Evolutionary conservation across 768 basidiomycete species (phyloP).

Genomic region (Panaeolus cyanescens): DNA sequence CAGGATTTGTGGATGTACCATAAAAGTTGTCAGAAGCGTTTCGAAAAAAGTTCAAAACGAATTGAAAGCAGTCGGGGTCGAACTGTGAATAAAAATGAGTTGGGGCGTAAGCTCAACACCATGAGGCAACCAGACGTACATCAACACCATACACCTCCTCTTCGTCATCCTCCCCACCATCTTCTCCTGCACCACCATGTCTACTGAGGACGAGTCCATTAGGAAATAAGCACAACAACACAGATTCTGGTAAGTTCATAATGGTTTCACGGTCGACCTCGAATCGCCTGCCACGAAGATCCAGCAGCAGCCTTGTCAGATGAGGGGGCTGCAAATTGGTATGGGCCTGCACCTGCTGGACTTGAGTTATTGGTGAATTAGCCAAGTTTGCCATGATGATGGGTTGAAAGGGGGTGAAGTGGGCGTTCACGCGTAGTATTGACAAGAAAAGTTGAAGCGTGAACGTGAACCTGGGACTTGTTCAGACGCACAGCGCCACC

Average conservation of each 20-base stretch:
- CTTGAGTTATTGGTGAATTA: constrained; percentile 59
- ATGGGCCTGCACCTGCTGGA: constrained; percentile 66
- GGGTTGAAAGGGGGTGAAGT: neutral
- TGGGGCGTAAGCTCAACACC: constrained; percentile 4
- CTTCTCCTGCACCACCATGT: constrained; percentile 77
- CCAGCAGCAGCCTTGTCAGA: constrained; percentile 85
- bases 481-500: constrained; percentile 5
- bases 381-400: constrained; percentile 39
- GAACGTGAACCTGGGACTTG: neutral
- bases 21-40: constrained; percentile 90
- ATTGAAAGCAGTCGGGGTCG: constrained; percentile 95
- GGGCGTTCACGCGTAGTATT: neutral
- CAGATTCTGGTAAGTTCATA: constrained; percentile 98
- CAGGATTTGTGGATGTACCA: constrained; percentile 73
- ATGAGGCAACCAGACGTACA: constrained; percentile 53
- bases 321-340: constrained; percentile 83
- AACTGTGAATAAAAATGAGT: constrained; percentile 56
- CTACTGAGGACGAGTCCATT: constrained; percentile 94
- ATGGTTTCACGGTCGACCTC: constrained; percentile 96
- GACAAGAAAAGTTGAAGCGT: neutral
- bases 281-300: constrained; percentile 89
- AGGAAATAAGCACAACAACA: constrained; percentile 94
- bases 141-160: constrained; percentile 97
- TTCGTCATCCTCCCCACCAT: constrained; percentile 52
- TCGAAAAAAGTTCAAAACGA: constrained; percentile 90